These are phyloP conservation scores for Lichtheimia ornata DNA, from an alignment of 371 early-diverging fungal genomes.

Conservation along the genomic window DNA sequence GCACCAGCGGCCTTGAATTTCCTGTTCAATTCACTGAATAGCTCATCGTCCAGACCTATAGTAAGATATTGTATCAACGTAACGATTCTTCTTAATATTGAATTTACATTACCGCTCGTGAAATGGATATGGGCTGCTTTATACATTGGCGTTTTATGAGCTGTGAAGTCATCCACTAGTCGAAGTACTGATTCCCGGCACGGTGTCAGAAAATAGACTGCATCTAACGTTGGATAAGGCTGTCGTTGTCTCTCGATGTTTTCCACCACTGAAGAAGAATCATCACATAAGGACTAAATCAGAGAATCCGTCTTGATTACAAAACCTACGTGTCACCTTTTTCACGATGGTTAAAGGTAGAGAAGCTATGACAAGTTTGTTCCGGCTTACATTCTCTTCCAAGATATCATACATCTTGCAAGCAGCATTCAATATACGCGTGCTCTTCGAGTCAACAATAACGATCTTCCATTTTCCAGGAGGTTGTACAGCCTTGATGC, in stretches of 20 bases:
- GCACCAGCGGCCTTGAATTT: slow-evolving; percentile 60
- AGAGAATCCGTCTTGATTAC: no score
- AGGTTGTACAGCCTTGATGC: slow-evolving; percentile 67
- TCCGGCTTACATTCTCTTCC: slow-evolving; percentile 87
- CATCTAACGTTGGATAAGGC: slow-evolving; percentile 84
- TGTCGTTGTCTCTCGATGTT: slow-evolving; percentile 80
- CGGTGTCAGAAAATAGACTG: slow-evolving; percentile 92
- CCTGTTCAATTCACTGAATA: slow-evolving; percentile 56
- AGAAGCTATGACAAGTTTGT: background rate
- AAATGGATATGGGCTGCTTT: slow-evolving; percentile 84
- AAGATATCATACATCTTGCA: slow-evolving; percentile 93
- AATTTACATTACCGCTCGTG: slow-evolving; percentile 61
- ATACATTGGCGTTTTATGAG: slow-evolving; percentile 59
- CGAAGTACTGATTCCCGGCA: slow-evolving; percentile 75
- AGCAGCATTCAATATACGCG: slow-evolving; percentile 78
- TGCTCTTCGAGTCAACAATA: slow-evolving; percentile 85
- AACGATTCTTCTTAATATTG: background rate
- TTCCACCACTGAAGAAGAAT: slow-evolving; percentile 54
- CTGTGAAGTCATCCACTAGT: slow-evolving; percentile 82
- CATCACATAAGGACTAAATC: background rate
- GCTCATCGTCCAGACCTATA: slow-evolving; percentile 70
- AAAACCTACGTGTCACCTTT: no score
- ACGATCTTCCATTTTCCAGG: slow-evolving; percentile 88
- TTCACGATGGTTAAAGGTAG: no score
- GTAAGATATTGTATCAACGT: slow-evolving; percentile 41